These are phyloP conservation scores for Diaporthe sp. DNA, from an alignment of 2,329 filamentous ascomycete genomes.

Conservation along the genomic window DNA sequence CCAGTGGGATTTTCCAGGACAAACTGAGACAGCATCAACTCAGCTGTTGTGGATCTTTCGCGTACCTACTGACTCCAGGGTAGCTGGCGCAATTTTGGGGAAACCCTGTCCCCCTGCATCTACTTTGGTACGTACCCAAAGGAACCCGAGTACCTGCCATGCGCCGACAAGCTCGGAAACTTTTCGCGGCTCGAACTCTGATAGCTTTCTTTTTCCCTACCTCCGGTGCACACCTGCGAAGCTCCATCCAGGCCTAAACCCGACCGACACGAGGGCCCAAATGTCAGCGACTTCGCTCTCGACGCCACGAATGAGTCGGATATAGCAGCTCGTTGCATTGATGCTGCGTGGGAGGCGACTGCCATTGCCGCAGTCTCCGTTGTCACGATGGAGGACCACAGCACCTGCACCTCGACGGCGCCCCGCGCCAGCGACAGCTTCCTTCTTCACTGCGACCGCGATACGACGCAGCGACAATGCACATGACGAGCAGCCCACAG, in stretches of 20 bases:
- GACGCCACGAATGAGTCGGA: slow-evolving; percentile 37
- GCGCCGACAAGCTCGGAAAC: slow-evolving; percentile 18
- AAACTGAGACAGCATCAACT: background rate
- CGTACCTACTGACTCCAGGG: no score
- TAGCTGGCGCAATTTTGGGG: background rate
- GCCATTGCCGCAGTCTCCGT: slow-evolving; percentile 39
- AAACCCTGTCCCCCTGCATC: background rate
- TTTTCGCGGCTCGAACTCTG: slow-evolving; percentile 1
- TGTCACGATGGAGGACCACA: slow-evolving; percentile 39
- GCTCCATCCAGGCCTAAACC: background rate
- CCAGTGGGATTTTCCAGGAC: background rate
- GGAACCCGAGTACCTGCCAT: background rate
- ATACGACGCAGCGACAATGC: background rate
- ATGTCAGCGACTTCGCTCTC: slow-evolving; percentile 28
- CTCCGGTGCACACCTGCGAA: background rate
- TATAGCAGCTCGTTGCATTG: slow-evolving; percentile 40
- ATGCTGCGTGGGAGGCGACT: slow-evolving; percentile 41
- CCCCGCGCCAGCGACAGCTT: background rate
- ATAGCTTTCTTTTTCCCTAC: background rate
- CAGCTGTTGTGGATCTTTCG: no score
- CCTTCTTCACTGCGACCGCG: slow-evolving; percentile 12
- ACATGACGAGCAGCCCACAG: background rate
- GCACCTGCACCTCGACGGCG: slow-evolving; percentile 15
- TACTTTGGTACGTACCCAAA: background rate
- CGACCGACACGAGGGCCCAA: slow-evolving; percentile 12